phyloP scores from a whole-genome alignment of 2,329 filamentous ascomycete species.

The Aspergillus sp. region DNA sequence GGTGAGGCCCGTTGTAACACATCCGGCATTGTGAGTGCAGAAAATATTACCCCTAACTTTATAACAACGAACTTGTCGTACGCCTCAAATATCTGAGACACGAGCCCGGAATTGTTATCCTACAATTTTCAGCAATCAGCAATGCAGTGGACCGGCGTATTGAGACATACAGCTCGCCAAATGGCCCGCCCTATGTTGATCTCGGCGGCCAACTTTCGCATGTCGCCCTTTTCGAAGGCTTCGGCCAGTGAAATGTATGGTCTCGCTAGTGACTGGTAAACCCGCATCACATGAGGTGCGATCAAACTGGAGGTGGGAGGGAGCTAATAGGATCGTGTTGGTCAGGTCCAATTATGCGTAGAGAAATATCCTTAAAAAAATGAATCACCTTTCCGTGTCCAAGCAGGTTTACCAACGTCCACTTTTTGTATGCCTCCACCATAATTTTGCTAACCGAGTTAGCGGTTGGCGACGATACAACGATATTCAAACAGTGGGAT shows the following conservation, averaged over 20 bases:
- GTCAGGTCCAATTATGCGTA: conserved; percentile 3
- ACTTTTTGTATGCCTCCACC: conserved; percentile 90
- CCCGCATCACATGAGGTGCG: conserved; percentile 53
- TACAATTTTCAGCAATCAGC: conserved; percentile 23
- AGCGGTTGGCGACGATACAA: conserved; percentile 65
- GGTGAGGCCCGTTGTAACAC: conserved; percentile 37
- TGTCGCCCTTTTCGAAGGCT: conserved; percentile 63
- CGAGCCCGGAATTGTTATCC: conserved; percentile 72
- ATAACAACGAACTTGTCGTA: conserved; percentile 76
- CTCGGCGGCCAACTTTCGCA: conserved; percentile 63
- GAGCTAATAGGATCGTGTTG: conserved; percentile 30
- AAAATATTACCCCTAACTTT: conserved; percentile 71
- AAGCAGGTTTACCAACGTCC: conserved; percentile 75
- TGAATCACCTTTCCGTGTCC: conserved; percentile 59
- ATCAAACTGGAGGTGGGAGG: conserved; percentile 58
- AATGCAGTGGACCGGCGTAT: neutral
- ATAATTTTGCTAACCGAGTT: conserved; percentile 72
- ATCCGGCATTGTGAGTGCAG: conserved; percentile 57
- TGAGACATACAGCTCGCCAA: conserved; percentile 59
- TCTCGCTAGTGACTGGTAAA: conserved; percentile 60
- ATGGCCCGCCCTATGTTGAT: conserved; percentile 57
- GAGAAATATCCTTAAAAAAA: neutral
- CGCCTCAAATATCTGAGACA: conserved; percentile 66
- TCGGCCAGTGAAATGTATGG: conserved; percentile 70
- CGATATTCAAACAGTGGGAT: conserved; percentile 60